Evolutionary conservation across 257 asterid species (phyloP), one percentile per base, ranked within the genome.

Genomic region (Forsythia suspensa): DNA sequence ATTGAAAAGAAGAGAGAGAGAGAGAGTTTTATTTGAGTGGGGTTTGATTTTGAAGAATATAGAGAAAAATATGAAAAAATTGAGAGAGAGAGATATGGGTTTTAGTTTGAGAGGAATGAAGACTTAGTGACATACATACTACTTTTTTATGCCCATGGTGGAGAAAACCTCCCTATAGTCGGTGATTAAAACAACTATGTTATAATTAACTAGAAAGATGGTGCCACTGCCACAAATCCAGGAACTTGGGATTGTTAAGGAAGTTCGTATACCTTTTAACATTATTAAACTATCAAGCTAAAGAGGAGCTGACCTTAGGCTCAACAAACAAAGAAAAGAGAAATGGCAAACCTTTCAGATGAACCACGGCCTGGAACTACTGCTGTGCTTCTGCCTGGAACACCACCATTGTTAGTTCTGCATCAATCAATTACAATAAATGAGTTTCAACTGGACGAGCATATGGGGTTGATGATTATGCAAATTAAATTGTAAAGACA

Each of bases 331-430:
- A 55, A 78, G 6, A 80, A 77, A 77, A 43, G 38, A 55, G 51
- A 77, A 71, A 44, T 36, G 52, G 16, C 79, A 82, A 37, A 96
- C 99, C 99, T 92, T 80, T 90, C 96, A 36, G 98, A 87, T 70
- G 94, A 84, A 80, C 78, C 84, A 38, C 78, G 87, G 79, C 90
- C 44, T 16, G 95, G 83, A 78, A 89, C 77, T 80, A 90, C 76
- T 67, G 96, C 76, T 24, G 84, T 76, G 81, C 88, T 91, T 88
- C 82, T 91, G 72, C 94, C 90, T 71, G 90, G 86, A 70, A 84
- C 80, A 67, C 92, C 80, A 67, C 92, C 90, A 85, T 9, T 82
- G 74, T 91, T 96, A 76, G 75, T 71, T 67, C 98, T 93, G 92
- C 86, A 91, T 72, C 73, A 77, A 73, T 68, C 18, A 80, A 51